A percentile compares a stretch with the other conserved stretches of the same genome.
These are phyloP conservation scores for Globisporangium radiosum DNA, from an alignment of 352 stramenopile species.

Conservation along the genomic window DNA sequence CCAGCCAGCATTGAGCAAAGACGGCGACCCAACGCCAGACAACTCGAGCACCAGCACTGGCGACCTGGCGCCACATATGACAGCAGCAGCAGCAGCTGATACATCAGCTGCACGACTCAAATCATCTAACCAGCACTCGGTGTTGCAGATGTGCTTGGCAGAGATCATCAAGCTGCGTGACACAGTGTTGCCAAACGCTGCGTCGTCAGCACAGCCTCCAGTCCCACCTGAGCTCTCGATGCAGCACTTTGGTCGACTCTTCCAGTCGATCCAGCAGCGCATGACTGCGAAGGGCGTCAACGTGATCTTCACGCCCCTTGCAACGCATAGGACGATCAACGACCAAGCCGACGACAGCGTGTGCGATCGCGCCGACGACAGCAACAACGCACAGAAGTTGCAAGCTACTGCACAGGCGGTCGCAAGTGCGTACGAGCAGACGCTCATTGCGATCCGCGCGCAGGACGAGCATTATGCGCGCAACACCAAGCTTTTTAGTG, in stretches of 20 bases:
- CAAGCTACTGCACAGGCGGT: not conserved
- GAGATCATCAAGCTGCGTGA: slow-evolving; percentile 20
- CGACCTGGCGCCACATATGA: not conserved
- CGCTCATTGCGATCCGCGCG: slow-evolving; percentile 29
- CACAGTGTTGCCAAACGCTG: not conserved
- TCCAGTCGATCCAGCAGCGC: slow-evolving; percentile 19
- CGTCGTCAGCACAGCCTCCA: slow-evolving; percentile 1
- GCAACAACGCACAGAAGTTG: not conserved
- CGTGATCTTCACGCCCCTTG: slow-evolving; percentile 17
- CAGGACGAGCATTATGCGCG: slow-evolving; percentile 68
- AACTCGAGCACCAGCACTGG: too few relatives aligned
- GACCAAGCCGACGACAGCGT: not conserved
- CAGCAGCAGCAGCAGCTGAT: not conserved
- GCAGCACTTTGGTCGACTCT: slow-evolving; percentile 22
- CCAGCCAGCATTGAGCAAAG: too few relatives aligned
- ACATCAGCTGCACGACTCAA: not conserved
- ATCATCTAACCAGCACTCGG: not conserved
- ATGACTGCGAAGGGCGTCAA: slow-evolving; percentile 18
- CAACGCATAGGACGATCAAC: not conserved
- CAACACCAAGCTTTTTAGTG: slow-evolving; percentile 56
- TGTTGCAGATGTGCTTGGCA: slow-evolving; percentile 23
- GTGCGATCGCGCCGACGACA: not conserved
- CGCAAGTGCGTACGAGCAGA: slow-evolving; percentile 17
- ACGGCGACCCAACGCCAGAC: too few relatives aligned
- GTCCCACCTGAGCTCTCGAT: slow-evolving; percentile 18